Evolutionary conservation across 192 early-diverging fungal genomes (phyloP).

Genomic region (Spinellus fusiger): DNA sequence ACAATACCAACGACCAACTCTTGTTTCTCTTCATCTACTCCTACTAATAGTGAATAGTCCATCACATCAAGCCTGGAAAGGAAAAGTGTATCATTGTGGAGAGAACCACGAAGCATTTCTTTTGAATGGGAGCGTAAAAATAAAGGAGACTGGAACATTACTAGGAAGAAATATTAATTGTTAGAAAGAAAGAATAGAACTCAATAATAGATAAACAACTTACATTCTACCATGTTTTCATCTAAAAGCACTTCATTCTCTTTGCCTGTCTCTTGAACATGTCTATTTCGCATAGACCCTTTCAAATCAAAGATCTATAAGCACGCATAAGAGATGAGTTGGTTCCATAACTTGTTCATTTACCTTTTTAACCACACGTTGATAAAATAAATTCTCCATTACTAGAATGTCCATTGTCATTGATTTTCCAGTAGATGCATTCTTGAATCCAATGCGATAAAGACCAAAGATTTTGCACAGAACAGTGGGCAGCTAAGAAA

Average conservation of each 20-base stretch:
- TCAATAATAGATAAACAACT: conserved; percentile 23
- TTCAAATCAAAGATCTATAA: conserved; percentile 85
- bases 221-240: conserved; percentile 87
- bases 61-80: conserved; percentile 89
- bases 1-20: conserved; percentile 96
- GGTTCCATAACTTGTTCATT: not conserved
- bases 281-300: conserved; percentile 91
- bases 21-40: conserved; percentile 77
- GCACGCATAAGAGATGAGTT: not conserved
- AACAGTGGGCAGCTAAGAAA: conserved; percentile 65
- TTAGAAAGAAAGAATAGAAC: not conserved
- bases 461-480: conserved; percentile 90
- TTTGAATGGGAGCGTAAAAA: conserved; percentile 90
- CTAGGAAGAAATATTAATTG: conserved; percentile 21
- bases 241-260: conserved; percentile 87
- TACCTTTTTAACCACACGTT: conserved; percentile 66
- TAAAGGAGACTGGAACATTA: conserved; percentile 79
- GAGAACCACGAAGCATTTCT: conserved; percentile 68
- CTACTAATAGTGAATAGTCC: conserved; percentile 97
- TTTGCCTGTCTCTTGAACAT: conserved; percentile 79
- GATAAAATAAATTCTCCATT: conserved; percentile 95
- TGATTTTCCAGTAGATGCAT: conserved; percentile 65
- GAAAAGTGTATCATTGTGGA: conserved; percentile 94
- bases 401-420: conserved; percentile 87
- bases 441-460: conserved; percentile 84